These are phyloP conservation scores for Cryptococcus hybrid DNA, from an alignment of 1,284 basidiomycete species.

Conservation along the genomic window DNA sequence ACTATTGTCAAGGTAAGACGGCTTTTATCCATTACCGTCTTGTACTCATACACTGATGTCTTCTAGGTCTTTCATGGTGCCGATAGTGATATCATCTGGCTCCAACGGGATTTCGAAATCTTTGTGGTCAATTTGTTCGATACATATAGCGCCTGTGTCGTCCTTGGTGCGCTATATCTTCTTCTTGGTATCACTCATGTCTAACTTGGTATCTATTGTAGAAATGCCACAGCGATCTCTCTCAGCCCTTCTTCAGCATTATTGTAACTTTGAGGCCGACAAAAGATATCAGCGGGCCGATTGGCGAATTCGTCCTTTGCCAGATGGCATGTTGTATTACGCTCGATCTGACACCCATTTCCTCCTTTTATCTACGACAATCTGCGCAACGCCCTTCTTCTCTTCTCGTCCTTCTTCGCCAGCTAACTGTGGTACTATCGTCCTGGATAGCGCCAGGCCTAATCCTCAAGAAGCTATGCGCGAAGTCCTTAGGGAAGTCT, in stretches of 20 bases:
- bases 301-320: conserved; percentile 91
- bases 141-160: conserved; percentile 89
- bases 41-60: not conserved
- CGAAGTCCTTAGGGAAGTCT: conserved; percentile 64
- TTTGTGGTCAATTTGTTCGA: conserved; percentile 96
- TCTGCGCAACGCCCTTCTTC: conserved; percentile 80
- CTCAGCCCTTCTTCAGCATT: conserved; percentile 80
- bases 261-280: conserved; percentile 88
- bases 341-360: conserved; percentile 96
- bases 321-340: conserved; percentile 84
- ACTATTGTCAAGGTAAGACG: conserved; percentile 70
- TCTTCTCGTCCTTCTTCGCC: conserved; percentile 39
- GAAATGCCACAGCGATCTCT: conserved; percentile 82
- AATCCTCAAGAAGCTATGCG: conserved; percentile 41
- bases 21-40: conserved; percentile 10
- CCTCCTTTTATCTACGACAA: conserved; percentile 87
- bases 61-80: conserved; percentile 86
- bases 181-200: too few relatives aligned
- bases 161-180: conserved; percentile 59
- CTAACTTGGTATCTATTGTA: conserved; percentile 27
- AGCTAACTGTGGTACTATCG: conserved; percentile 1
- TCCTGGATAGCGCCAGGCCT: conserved; percentile 13
- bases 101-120: conserved; percentile 91
- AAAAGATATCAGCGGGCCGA: conserved; percentile 96
- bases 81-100: conserved; percentile 91